Base-by-base conservation (phyloP, 371 early-diverging fungal species). In the Mortierella sp. region DNA sequence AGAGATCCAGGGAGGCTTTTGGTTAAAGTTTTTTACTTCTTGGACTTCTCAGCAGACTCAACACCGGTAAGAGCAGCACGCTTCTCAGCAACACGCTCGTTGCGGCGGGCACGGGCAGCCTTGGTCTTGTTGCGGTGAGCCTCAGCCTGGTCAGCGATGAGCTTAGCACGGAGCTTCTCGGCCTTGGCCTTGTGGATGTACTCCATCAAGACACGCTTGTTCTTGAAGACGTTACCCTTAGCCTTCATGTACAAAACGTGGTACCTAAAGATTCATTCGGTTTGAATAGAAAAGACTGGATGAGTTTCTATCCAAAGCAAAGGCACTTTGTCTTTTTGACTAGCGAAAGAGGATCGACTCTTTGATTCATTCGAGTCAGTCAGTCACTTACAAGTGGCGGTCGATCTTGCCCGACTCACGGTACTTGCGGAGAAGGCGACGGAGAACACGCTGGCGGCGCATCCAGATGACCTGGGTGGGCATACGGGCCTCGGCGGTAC, bases 161-260 rank as follows among this genome's bases (percentile, higher is more conserved):
- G 85, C 93, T 96, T 96, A 74, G 94, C 90, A 88, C 99, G 95
- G 80, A 92, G 88, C 89, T 98, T 96, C 89, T 99, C 99, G 66
- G 98, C 98, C 96, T 99, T 99, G 82, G 97, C 98, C 93, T 98
- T 99, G 92, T 97, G 96, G 88, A 99, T 99, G 92, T 94, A 93
- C 90, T 99, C 99, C 95, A 98, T 97, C 79, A 99, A 87, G 82
- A 98, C 98, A 85, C 98, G 97, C 94, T 98, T 98, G 97, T 98
- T 99, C 97, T 99, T 99, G 94, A 99, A 99, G 74, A 97, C 96
- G 90, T 99, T 99, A 95, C 99, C 99, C 97, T 99, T 99, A 77
- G 97, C 88, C 92, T 99, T 99, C 83, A 97, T 86, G 94, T 99
- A 99, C 62, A 99, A 92, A 81, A 85, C 87, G 89, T 96, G 98